phyloP scores from a whole-genome alignment of 73 alveolate species.

The Tetrahymena elliotti region DNA sequence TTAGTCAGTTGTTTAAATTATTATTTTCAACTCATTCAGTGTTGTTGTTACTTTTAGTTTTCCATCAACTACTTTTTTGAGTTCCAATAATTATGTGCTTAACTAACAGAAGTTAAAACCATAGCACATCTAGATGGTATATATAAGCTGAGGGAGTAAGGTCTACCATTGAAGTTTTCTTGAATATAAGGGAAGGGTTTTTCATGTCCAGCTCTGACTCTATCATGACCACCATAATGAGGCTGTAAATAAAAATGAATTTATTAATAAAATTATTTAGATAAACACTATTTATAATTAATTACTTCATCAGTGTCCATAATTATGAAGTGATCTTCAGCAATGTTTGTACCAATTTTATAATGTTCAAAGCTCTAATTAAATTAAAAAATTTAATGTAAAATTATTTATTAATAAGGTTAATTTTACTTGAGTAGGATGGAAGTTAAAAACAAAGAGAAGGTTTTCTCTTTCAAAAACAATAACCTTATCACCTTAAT shows the following conservation, averaged over 20 bases:
- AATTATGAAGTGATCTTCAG: slow-evolving; percentile 73
- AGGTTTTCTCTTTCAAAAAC: slow-evolving; percentile 89
- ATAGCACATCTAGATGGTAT: slow-evolving; percentile 81
- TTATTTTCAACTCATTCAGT: neutral
- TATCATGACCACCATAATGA: slow-evolving; percentile 80
- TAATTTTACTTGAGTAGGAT: slow-evolving; percentile 68
- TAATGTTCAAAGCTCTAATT: slow-evolving; percentile 76
- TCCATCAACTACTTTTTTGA: neutral
- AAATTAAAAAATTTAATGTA: neutral
- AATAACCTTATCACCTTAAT: slow-evolving; percentile 82
- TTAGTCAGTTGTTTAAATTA: neutral
- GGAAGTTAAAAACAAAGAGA: slow-evolving; percentile 95
- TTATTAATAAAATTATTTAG: neutral
- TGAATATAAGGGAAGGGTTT: slow-evolving; percentile 66
- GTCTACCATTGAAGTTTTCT: slow-evolving; percentile 60
- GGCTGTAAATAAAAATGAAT: slow-evolving; percentile 6
- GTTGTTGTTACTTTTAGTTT: neutral
- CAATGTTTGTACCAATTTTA: slow-evolving; percentile 86
- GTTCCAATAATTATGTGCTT: neutral
- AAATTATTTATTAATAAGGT: too few relatives aligned
- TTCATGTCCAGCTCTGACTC: slow-evolving; percentile 77
- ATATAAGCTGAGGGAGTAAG: slow-evolving; percentile 63
- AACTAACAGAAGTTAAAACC: slow-evolving; percentile 30
- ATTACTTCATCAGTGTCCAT: slow-evolving; percentile 86
- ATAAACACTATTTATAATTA: neutral